Evolutionary conservation across 352 stramenopile genomes (phyloP), one percentile per base, ranked within the genome.

Genomic region (Ophiocytium majus): DNA sequence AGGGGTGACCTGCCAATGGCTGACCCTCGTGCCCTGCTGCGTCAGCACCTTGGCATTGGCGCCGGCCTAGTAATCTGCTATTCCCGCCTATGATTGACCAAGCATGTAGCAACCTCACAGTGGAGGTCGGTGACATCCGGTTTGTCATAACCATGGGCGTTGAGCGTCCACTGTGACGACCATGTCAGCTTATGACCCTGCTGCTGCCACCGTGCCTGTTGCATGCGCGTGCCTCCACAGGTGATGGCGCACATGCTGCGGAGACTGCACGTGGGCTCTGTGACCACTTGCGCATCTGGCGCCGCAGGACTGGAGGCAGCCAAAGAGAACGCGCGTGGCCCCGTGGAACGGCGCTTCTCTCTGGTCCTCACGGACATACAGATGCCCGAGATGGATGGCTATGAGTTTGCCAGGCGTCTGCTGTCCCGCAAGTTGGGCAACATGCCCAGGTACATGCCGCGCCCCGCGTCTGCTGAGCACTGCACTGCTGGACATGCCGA

Each of bases 331-430:
- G 64, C 64, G 34, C 31, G 5, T 10, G 64, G 64, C 17, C 64
- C 64, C 17, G 64, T 14, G 31, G 34, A 37, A 37, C 31, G 34
- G 31, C 64, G 64, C 64, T 76, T 76, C 64, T 37, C 64, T 17
- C 64, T 76, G 34, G 64, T 76, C 64, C 5, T 76, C 34, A 76
- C 64, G 5, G 64, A 76, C 64, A 76, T 76, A 76, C 64, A 76
- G 64, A 76, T 76, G 64, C 64, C 64, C 64, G 31, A 37, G 5
- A 76, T 76, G 64, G 64, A 76, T 76, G 64, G 64, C 31, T 37
- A 76, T 17, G 31, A 76, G 64, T 76, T 76, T 10, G 17, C 64
- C 64, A 76, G 17, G 64, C 64, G 64, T 10, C 31, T 76, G 64
- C 64, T 76, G 34, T 5, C 64, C 5, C 64, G 5, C 43, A 57